phyloP scores from a whole-genome alignment of 2,329 filamentous ascomycete genomes.

The Aspergillus fijiensis region DNA sequence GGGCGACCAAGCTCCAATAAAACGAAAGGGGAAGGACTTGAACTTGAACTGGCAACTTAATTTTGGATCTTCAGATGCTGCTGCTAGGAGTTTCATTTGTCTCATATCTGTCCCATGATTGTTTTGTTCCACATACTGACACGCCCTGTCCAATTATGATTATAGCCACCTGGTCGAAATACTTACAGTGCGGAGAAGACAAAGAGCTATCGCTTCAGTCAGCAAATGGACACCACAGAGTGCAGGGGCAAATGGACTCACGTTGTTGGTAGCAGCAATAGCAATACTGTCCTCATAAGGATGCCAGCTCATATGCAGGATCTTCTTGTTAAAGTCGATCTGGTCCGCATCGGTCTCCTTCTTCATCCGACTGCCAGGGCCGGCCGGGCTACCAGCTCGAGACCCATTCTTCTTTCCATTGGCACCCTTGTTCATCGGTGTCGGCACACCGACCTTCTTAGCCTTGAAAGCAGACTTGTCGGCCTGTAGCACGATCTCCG shows the following conservation, averaged over 20 bases:
- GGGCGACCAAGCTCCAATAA: slow-evolving; percentile 21
- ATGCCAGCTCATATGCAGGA: slow-evolving; percentile 99
- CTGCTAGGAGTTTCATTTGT: slow-evolving; percentile 25
- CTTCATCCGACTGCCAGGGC: slow-evolving; percentile 89
- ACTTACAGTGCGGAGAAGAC: slow-evolving; percentile 71
- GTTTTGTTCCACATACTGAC: slow-evolving; percentile 19
- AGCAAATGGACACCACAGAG: neutral
- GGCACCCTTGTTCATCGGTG: slow-evolving; percentile 77
- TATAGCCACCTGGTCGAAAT: slow-evolving; percentile 18
- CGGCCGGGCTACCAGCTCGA: slow-evolving; percentile 82
- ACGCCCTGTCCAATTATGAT: slow-evolving; percentile 25
- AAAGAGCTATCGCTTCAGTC: slow-evolving; percentile 58
- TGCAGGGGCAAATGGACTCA: slow-evolving; percentile 55
- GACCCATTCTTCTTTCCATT: slow-evolving; percentile 84
- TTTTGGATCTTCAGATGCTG: slow-evolving; percentile 24
- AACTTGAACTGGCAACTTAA: slow-evolving; percentile 26
- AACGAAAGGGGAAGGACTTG: slow-evolving; percentile 12
- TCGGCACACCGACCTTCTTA: slow-evolving; percentile 98
- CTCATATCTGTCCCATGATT: slow-evolving; percentile 15
- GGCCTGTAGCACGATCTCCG: slow-evolving; percentile 93
- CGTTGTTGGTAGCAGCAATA: slow-evolving; percentile 98
- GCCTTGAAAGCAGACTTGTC: slow-evolving; percentile 99
- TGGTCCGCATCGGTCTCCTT: slow-evolving; percentile 99
- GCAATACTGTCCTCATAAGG: slow-evolving; percentile 99
- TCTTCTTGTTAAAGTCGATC: slow-evolving; percentile 99